Percentiles rank a stretch among this genome's conserved stretches.
Conservation (phyloP, 306 rosid species). For the Sindora glabra region DNA sequence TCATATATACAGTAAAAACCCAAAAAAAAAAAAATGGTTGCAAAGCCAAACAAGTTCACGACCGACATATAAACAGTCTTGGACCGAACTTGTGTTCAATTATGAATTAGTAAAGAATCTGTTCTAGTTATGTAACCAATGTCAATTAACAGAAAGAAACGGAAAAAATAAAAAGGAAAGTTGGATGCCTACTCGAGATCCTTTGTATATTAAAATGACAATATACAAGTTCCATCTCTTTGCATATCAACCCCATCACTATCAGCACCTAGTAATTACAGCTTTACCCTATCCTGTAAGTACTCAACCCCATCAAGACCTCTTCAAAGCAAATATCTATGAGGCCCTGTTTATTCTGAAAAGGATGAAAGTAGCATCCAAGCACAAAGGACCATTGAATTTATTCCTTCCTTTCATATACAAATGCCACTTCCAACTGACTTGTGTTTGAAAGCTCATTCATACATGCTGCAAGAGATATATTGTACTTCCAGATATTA, state of each 20-base stretch:
- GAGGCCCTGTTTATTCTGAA: constrained; percentile 22
- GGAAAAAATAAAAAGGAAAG: no score
- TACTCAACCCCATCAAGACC: constrained; percentile 1
- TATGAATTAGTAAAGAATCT: neutral
- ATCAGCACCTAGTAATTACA: constrained; percentile 33
- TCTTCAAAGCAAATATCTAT: constrained; percentile 1
- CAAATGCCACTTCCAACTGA: constrained; percentile 30
- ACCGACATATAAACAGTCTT: no score
- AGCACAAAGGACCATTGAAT: neutral
- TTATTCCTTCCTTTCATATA: constrained; percentile 29
- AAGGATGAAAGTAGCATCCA: constrained; percentile 13
- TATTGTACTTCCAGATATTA: neutral
- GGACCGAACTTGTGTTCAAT: no score
- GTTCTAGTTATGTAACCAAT: no score
- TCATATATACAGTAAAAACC: no score
- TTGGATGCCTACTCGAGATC: no score
- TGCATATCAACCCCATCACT: constrained; percentile 8
- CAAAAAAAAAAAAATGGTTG: no score
- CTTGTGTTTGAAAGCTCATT: constrained; percentile 13
- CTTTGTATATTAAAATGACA: no score
- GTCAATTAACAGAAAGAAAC: neutral
- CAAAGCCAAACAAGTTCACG: no score
- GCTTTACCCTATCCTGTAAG: constrained; percentile 5
- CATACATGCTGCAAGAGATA: neutral
- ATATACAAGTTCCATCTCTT: constrained; percentile 30